Evolutionary conservation across 495 filamentous ascomycete species (phyloP).

Genomic region (Aspergillus cristatus): DNA sequence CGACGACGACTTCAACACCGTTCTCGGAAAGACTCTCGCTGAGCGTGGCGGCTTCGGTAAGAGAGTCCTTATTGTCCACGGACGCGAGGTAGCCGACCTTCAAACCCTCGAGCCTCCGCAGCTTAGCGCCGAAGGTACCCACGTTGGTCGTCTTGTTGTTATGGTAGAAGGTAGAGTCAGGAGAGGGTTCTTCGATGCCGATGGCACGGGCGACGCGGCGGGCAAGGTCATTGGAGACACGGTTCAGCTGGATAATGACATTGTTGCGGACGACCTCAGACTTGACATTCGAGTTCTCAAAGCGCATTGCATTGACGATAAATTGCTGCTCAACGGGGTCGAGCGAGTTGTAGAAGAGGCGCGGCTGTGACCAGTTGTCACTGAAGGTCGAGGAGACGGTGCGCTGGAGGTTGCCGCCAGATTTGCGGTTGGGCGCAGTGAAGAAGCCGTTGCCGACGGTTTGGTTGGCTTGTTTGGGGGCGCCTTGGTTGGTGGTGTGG

Average conservation of each 20-base stretch:
- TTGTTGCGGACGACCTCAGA: conserved; percentile 46
- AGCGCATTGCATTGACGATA: conserved; percentile 68
- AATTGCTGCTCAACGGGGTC: conserved; percentile 63
- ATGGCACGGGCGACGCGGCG: conserved; percentile 55
- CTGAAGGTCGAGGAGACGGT: conserved; percentile 54
- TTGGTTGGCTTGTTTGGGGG: conserved; percentile 61
- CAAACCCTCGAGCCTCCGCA: conserved; percentile 53
- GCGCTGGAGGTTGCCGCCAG: conserved; percentile 48
- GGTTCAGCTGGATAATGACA: conserved; percentile 62
- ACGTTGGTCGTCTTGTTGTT: conserved; percentile 56
- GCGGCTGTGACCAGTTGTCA: conserved; percentile 69
- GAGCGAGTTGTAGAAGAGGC: conserved; percentile 72
- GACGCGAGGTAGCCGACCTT: conserved; percentile 60
- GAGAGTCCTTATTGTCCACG: conserved; percentile 21
- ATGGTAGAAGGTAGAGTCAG: conserved; percentile 60
- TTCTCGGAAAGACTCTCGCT: conserved; percentile 31
- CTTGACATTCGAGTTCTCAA: conserved; percentile 55
- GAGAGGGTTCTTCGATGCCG: conserved; percentile 44
- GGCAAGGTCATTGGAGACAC: conserved; percentile 60
- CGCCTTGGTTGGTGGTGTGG: conserved; percentile 58
- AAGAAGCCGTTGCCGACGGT: conserved; percentile 66
- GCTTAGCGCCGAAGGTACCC: conserved; percentile 47
- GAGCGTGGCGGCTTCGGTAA: conserved; percentile 39
- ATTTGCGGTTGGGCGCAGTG: conserved; percentile 50
- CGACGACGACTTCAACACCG: conserved; percentile 49